A percentile compares a stretch with the other conserved stretches of the same genome.
phyloP scores from a whole-genome alignment of 164 flowering plant species.

The Macadamia tetraphylla region DNA sequence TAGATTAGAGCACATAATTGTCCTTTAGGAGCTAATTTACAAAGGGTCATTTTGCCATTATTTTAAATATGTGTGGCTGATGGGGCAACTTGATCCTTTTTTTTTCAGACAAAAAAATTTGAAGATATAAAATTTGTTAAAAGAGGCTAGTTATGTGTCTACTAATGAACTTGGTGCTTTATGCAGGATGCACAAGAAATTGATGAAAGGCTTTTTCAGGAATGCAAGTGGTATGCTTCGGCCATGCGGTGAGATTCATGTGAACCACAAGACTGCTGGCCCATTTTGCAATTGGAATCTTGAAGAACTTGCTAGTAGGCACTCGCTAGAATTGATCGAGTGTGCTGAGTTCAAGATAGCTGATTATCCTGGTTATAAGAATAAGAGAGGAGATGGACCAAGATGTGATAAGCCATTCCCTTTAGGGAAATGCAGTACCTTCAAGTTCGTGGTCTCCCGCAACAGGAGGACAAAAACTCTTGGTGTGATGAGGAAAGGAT shows the following conservation, averaged over 20 bases:
- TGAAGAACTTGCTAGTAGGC: constrained; percentile 32
- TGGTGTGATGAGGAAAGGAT: no score
- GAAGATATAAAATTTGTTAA: no score
- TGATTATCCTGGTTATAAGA: constrained; percentile 40
- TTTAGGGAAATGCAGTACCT: constrained; percentile 38
- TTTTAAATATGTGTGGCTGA: no score
- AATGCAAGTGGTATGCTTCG: constrained; percentile 47
- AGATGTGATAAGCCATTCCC: constrained; percentile 28
- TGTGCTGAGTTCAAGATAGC: constrained; percentile 23
- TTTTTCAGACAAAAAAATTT: no score
- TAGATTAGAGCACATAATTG: no score
- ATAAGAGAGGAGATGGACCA: constrained; percentile 37
- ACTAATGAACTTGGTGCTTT: neutral
- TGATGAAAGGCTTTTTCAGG: constrained; percentile 38
- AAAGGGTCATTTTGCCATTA: no score
- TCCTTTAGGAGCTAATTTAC: no score
- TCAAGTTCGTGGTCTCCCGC: constrained; percentile 18
- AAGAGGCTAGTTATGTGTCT: no score
- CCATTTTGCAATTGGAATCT: constrained; percentile 48
- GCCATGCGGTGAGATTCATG: constrained; percentile 52
- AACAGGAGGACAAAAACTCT: no score
- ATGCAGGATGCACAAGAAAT: constrained; percentile 33
- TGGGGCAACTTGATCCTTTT: no score
- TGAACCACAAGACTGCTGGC: constrained; percentile 41
- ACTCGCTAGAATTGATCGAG: constrained; percentile 22